Evolutionary conservation across 371 early-diverging fungal species (phyloP).

Genomic region (Mucor lusitanicus): DNA sequence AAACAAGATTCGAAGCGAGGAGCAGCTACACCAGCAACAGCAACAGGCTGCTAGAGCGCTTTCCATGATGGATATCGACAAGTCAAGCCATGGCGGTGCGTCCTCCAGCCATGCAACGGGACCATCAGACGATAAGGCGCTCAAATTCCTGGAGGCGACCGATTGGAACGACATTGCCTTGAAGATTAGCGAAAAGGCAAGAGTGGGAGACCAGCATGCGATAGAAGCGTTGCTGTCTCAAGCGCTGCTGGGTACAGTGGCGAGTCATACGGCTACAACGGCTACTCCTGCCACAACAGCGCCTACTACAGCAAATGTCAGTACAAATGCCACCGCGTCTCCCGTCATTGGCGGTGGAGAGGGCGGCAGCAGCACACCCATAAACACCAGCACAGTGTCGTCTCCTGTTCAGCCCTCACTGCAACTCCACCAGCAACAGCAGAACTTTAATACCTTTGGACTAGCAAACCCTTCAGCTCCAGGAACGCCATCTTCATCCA

Average conservation of each 20-base stretch:
- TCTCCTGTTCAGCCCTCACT: background rate
- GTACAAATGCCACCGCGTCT: background rate
- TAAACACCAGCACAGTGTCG: background rate
- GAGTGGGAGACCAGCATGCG: constrained; percentile 43
- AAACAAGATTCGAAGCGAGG: constrained; percentile 30
- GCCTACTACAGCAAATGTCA: constrained; percentile 3
- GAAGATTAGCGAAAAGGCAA: constrained; percentile 48
- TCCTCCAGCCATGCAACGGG: background rate
- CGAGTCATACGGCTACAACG: background rate
- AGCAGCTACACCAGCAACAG: background rate
- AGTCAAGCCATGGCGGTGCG: background rate
- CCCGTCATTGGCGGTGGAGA: background rate
- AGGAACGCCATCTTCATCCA: background rate
- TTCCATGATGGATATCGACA: background rate
- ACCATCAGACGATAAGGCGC: constrained; percentile 13
- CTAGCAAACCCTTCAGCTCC: background rate
- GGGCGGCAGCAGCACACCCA: background rate
- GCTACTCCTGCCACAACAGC: constrained; percentile 12
- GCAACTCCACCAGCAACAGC: background rate
- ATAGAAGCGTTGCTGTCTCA: constrained; percentile 48
- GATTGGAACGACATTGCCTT: constrained; percentile 43
- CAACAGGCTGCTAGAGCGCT: background rate
- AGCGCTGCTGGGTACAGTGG: constrained; percentile 28
- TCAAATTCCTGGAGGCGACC: constrained; percentile 31
- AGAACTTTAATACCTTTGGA: background rate